These are phyloP conservation scores for Hymenoscyphus infarciens DNA, from an alignment of 2,329 filamentous ascomycete species.

Conservation along the genomic window DNA sequence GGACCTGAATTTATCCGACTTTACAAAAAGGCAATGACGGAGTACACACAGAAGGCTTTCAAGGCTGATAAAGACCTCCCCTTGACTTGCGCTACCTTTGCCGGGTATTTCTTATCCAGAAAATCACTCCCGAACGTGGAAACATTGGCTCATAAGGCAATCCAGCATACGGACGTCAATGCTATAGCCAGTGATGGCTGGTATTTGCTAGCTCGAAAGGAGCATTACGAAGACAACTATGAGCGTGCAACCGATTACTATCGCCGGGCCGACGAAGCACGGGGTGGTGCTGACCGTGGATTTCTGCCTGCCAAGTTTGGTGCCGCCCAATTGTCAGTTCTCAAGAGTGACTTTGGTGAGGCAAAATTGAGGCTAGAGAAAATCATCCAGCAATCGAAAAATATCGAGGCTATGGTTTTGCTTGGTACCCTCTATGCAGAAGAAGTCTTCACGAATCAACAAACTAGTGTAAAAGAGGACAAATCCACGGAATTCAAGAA, in stretches of 20 bases:
- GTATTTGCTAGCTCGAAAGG: conserved; percentile 90
- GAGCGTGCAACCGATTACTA: conserved; percentile 82
- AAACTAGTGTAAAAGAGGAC: conserved; percentile 73
- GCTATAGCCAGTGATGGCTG: conserved; percentile 96
- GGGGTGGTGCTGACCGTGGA: conserved; percentile 85
- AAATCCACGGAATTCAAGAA: conserved; percentile 83
- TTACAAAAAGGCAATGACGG: conserved; percentile 91
- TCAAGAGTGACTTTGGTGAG: conserved; percentile 80
- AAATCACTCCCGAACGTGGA: conserved; percentile 81
- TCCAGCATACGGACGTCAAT: conserved; percentile 93
- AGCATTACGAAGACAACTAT: conserved; percentile 75
- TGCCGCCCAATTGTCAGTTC: conserved; percentile 80
- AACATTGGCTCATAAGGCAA: conserved; percentile 83
- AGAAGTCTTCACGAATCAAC: conserved; percentile 80
- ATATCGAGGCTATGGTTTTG: conserved; percentile 84
- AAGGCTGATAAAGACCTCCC: conserved; percentile 90
- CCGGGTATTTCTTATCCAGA: conserved; percentile 81
- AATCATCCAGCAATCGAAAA: conserved; percentile 81
- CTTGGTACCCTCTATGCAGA: conserved; percentile 91
- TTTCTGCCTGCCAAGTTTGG: conserved; percentile 95
- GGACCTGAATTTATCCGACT: conserved; percentile 79
- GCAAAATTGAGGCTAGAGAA: conserved; percentile 94
- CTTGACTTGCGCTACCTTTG: conserved; percentile 85
- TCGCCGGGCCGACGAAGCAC: conserved; percentile 81
- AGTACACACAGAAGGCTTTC: conserved; percentile 90